Evolutionary conservation across 2,329 filamentous ascomycete genomes (phyloP), one percentile per base, ranked within the genome.

Genomic region (Epichloe bromicola): DNA sequence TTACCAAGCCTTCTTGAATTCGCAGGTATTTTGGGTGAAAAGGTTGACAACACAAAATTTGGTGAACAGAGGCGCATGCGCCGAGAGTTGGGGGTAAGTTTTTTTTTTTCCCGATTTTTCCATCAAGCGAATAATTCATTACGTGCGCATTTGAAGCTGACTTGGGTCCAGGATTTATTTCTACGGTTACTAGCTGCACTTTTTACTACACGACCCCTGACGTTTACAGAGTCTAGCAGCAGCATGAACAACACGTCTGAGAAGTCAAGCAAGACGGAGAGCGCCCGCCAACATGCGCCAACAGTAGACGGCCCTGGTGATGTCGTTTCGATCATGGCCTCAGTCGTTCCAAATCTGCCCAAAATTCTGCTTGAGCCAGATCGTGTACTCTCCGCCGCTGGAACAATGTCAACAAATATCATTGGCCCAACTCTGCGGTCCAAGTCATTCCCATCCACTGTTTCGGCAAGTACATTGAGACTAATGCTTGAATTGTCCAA

Each of bases 41-140:
- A 98, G 71, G 86, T 97, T 47, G 90, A 96, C 65, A 96, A 98
- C 59, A 98, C 91, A 12, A 96, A 90, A 60, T 97, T 96, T 67
- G 91, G 91, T 36, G 91, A 97, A 69, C 88, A 96, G 68, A 79
- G 83, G 48, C 89, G 85, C 66, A 95, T 96, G 88, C 81, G 90
- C 54, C 80, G 86, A 63, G 91, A 97, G 54, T 73, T 97, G 17
- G 87, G 23, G 23, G 88, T 91, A 74, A 67, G 85, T 19, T 19
- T 19, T 26, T 26, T 26, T 7, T 7, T 7, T 2, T 1, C 2
- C 23, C 23, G 2, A 26, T 3, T 12, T 1, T 7, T 14, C 11
- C 5, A 30, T 30, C 10, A 30, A 30, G 30, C 30, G 10, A 30
- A 30, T 30, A 30, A 11, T 4, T 30, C 30, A 4, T 11, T 30